Percentiles rank a stretch among this genome's conserved stretches.
These are phyloP conservation scores for Leccinum boreale DNA, from an alignment of 768 basidiomycete genomes.

Conservation along the genomic window DNA sequence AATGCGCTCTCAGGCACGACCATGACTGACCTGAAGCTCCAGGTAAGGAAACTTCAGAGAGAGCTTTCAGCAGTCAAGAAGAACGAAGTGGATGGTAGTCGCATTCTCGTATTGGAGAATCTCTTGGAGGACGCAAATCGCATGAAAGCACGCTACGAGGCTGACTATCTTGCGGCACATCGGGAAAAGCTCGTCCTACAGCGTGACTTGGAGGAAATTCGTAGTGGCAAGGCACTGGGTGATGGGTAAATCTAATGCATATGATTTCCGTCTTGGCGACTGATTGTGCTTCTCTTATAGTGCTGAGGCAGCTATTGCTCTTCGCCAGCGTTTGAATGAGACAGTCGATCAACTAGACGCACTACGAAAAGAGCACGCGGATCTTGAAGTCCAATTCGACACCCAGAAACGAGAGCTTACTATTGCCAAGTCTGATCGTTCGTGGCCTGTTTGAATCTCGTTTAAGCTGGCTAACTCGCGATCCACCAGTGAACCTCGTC, in stretches of 20 bases:
- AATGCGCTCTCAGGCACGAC: conserved; percentile 80
- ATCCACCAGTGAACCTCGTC: conserved; percentile 71
- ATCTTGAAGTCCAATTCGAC: conserved; percentile 69
- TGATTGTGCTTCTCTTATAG: conserved; percentile 36
- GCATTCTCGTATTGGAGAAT: conserved; percentile 84
- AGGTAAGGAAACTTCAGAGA: conserved; percentile 75
- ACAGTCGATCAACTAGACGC: conserved; percentile 76
- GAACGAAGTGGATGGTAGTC: conserved; percentile 73
- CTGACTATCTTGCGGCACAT: conserved; percentile 82
- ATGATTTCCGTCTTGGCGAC: not conserved
- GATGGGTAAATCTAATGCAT: conserved; percentile 57
- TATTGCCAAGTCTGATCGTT: conserved; percentile 83
- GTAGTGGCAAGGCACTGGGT: conserved; percentile 78
- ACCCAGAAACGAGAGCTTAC: conserved; percentile 64
- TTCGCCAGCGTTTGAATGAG: conserved; percentile 85
- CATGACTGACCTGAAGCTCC: conserved; percentile 89
- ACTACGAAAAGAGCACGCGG: conserved; percentile 63
- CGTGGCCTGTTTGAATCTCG: conserved; percentile 24
- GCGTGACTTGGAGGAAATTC: conserved; percentile 82
- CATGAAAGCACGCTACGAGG: conserved; percentile 86
- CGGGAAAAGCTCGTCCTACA: conserved; percentile 78
- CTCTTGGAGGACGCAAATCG: conserved; percentile 87
- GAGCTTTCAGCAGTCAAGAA: conserved; percentile 74
- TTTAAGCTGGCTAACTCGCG: conserved; percentile 2
- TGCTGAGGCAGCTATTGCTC: conserved; percentile 82